Conservation (phyloP, 805 yeast species). For the Pichia scutulata region DNA sequence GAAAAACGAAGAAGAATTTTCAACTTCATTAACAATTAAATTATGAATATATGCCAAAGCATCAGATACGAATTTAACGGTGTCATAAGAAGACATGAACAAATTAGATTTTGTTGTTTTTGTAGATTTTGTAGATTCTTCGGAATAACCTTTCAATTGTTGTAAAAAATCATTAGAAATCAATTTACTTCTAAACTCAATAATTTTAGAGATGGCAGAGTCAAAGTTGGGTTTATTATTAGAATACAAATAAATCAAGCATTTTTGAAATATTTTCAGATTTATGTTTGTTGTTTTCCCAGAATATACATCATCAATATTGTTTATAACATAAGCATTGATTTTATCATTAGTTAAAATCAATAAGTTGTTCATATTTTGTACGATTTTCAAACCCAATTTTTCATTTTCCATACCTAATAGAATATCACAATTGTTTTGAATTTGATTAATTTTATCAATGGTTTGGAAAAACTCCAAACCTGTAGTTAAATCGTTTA, state of each 20-base stretch:
- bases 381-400: slow-evolving; percentile 59
- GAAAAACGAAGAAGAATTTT: slow-evolving; percentile 59
- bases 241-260: slow-evolving; percentile 24
- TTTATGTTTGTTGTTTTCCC: slow-evolving; percentile 15
- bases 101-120: slow-evolving; percentile 34
- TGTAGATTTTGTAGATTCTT: slow-evolving; percentile 13
- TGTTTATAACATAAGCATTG: slow-evolving; percentile 31
- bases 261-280: slow-evolving; percentile 22
- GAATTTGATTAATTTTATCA: slow-evolving; percentile 54
- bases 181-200: slow-evolving; percentile 57
- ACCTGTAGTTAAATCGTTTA: slow-evolving; percentile 39
- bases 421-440: slow-evolving; percentile 59
- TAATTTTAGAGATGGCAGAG: slow-evolving; percentile 52
- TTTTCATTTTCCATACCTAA: slow-evolving; percentile 61
- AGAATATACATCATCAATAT: slow-evolving; percentile 21
- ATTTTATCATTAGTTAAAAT: slow-evolving; percentile 49
- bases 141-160: slow-evolving; percentile 39
- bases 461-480: slow-evolving; percentile 50
- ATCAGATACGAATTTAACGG: slow-evolving; percentile 78
- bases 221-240: slow-evolving; percentile 45
- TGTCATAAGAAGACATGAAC: slow-evolving; percentile 65
- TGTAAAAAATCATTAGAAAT: slow-evolving; percentile 59
- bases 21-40: slow-evolving; percentile 79
- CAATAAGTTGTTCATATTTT: slow-evolving; percentile 44
- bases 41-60: slow-evolving; percentile 83